phyloP scores from a whole-genome alignment of 352 stramenopile genomes.

The Pythium vanterpoolii region DNA sequence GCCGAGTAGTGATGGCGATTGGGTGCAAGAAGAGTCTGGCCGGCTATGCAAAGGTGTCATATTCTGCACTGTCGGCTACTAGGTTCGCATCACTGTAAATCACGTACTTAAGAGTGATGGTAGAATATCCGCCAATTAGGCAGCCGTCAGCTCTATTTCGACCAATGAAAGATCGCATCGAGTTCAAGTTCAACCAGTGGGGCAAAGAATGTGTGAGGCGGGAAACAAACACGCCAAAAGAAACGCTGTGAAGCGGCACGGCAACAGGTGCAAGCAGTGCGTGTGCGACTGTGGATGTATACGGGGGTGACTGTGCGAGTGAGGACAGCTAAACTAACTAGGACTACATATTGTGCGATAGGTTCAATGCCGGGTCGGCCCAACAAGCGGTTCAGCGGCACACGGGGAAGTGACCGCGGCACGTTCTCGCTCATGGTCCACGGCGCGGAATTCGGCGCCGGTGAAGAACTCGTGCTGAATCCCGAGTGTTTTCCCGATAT shows the following conservation, averaged over 20 bases:
- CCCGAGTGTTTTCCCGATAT: conserved; percentile 67
- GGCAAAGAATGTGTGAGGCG: background rate
- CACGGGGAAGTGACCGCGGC: conserved; percentile 29
- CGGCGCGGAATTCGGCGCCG: conserved; percentile 58
- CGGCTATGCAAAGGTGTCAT: conserved; percentile 7
- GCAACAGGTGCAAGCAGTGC: background rate
- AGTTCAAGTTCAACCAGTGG: conserved; percentile 14
- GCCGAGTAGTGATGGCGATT: too few species aligned
- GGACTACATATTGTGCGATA: background rate
- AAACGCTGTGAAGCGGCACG: background rate
- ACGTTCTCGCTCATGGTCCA: conserved; percentile 69
- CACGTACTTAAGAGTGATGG: conserved; percentile 9
- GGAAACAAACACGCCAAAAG: background rate
- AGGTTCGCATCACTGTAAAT: background rate
- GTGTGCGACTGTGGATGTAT: background rate
- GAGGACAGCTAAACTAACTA: background rate
- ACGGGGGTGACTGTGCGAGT: background rate
- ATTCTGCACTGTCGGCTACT: background rate
- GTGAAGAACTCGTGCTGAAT: conserved; percentile 73
- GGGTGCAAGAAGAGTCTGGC: too few species aligned
- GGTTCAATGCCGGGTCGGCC: conserved; percentile 15
- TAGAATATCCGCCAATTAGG: background rate
- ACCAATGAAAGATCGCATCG: background rate
- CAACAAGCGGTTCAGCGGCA: conserved; percentile 28
- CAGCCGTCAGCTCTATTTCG: background rate